Conservation (phyloP, 345 rosid species). For the Barbarea vulgaris region DNA sequence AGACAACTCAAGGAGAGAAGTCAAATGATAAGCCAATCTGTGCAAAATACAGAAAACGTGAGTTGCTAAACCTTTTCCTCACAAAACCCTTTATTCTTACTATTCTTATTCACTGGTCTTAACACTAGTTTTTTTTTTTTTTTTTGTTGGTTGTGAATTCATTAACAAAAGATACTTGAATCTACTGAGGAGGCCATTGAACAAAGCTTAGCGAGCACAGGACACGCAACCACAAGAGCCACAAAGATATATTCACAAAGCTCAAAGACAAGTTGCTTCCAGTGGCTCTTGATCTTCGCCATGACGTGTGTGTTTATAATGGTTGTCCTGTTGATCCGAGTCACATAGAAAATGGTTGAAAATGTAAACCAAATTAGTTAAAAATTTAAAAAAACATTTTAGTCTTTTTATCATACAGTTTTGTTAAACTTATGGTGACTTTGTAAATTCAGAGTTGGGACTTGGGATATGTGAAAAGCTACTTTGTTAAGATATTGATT, state of each 20-base stretch:
- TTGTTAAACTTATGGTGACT: not conserved
- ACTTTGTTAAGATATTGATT: not conserved
- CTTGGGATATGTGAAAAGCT: not conserved
- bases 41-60: conserved; percentile 81
- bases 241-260: conserved; percentile 57
- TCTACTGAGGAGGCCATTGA: conserved; percentile 85
- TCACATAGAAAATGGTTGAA: conserved; percentile 46
- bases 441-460: conserved; percentile 13
- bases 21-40: conserved; percentile 76
- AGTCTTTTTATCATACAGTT: not conserved
- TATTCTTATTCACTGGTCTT: not conserved
- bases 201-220: conserved; percentile 88
- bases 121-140: not conserved
- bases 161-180: conserved; percentile 67
- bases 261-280: conserved; percentile 85
- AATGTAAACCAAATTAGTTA: not conserved
- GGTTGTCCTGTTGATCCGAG: conserved; percentile 84
- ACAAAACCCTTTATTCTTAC: not conserved
- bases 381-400: not conserved
- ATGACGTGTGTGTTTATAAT: conserved; percentile 80
- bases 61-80: not conserved
- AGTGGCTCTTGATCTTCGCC: conserved; percentile 70
- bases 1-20: conserved; percentile 84
- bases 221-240: conserved; percentile 71
- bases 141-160: not conserved